These are phyloP conservation scores for Coelastrella sp. DNA, from an alignment of 139 green algal genomes.

Conservation along the genomic window DNA sequence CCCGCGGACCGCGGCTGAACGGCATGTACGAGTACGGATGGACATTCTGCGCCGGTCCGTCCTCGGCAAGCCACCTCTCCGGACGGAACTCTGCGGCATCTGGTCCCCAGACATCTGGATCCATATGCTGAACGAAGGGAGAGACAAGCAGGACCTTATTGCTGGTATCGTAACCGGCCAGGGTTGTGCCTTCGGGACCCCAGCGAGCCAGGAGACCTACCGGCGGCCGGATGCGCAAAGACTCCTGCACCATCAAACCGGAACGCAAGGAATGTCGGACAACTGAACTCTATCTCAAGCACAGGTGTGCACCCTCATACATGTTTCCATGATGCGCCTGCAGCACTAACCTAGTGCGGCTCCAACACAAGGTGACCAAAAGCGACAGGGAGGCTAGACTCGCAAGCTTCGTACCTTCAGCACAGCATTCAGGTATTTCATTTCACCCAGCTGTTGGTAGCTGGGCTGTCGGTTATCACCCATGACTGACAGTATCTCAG, in stretches of 20 bases:
- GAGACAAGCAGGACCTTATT: slow-evolving; percentile 44
- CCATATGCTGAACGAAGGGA: slow-evolving; percentile 46
- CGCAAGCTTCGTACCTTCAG: slow-evolving; percentile 37
- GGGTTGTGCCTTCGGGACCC: slow-evolving; percentile 18
- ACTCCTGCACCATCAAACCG: background rate
- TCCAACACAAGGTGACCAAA: too few relatives aligned
- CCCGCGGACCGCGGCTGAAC: slow-evolving; percentile 34
- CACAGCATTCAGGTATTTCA: slow-evolving; percentile 39
- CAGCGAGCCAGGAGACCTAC: slow-evolving; percentile 43
- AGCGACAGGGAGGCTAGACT: too few relatives aligned
- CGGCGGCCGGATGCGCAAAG: background rate
- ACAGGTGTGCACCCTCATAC: too few relatives aligned
- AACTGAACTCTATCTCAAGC: too few relatives aligned
- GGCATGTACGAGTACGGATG: slow-evolving; percentile 47
- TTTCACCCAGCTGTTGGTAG: slow-evolving; percentile 45
- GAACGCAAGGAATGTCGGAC: background rate
- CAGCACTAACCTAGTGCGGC: too few relatives aligned
- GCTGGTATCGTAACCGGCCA: slow-evolving; percentile 35
- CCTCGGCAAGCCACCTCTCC: slow-evolving; percentile 31
- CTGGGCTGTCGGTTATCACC: background rate
- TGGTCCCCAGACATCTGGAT: slow-evolving; percentile 29
- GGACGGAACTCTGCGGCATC: slow-evolving; percentile 38
- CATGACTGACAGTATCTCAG: slow-evolving; percentile 43
- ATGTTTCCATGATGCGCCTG: too few relatives aligned
- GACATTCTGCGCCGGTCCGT: slow-evolving; percentile 14